phyloP scores from a whole-genome alignment of 768 basidiomycete genomes.

The Rhodotorula sphaerocarpa region DNA sequence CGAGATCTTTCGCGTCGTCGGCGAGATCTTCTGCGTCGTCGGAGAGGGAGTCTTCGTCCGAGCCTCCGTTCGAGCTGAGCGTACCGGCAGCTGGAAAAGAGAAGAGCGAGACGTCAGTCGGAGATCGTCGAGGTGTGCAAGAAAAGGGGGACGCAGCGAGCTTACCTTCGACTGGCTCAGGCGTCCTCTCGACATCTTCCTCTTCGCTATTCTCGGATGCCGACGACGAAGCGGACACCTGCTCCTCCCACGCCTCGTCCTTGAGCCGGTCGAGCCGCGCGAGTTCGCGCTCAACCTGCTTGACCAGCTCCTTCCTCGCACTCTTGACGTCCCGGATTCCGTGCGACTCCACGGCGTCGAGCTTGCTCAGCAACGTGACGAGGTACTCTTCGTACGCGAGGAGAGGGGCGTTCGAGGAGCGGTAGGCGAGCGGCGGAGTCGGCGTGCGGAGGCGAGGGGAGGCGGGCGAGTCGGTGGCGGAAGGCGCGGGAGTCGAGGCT shows the following conservation, averaged over 20 bases:
- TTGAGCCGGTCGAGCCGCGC: slow-evolving; percentile 14
- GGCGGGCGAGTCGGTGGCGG: not conserved
- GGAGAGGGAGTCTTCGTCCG: not conserved
- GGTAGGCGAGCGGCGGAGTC: slow-evolving; percentile 51
- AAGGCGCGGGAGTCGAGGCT: too few relatives aligned
- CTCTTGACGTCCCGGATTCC: slow-evolving; percentile 14
- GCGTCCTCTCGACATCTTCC: not conserved
- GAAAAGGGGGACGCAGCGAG: not conserved
- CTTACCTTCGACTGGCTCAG: not conserved
- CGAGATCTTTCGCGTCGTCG: too few relatives aligned
- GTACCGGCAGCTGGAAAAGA: not conserved
- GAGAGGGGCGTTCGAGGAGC: slow-evolving; percentile 42
- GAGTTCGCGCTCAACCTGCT: slow-evolving; percentile 16
- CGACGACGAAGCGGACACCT: too few relatives aligned
- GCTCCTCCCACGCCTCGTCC: slow-evolving; percentile 23
- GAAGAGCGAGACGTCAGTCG: not conserved
- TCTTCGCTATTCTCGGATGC: not conserved
- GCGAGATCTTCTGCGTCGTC: too few relatives aligned
- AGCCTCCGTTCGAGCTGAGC: not conserved
- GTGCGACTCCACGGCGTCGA: slow-evolving; percentile 18
- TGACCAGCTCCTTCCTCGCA: slow-evolving; percentile 28
- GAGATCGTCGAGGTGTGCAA: not conserved
- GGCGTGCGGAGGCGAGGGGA: slow-evolving; percentile 26
- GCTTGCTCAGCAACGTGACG: slow-evolving; percentile 15
- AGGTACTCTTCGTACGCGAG: slow-evolving; percentile 29